Conservation (phyloP, 148 eudicot genomes). For the Rhododendron henanense region DNA sequence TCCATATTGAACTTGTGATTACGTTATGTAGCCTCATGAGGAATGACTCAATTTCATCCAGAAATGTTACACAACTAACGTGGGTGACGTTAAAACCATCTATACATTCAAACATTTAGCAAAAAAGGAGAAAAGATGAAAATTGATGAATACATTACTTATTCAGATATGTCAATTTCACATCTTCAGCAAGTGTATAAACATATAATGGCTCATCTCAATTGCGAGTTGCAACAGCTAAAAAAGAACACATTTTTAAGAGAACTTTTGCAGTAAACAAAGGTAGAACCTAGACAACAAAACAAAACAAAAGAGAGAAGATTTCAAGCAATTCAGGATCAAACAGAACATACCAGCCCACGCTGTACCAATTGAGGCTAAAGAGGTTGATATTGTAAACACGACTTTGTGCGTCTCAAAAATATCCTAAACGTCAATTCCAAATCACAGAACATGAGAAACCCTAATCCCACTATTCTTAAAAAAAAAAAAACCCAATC, state of each 20-base stretch:
- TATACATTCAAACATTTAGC: not conserved
- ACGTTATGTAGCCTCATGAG: not conserved
- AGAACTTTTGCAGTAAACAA: not conserved
- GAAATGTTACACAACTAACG: not conserved
- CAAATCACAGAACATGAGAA: conserved; percentile 4
- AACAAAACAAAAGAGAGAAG: not conserved
- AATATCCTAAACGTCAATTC: conserved; percentile 40
- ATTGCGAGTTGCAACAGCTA: not conserved
- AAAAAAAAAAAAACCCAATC: not conserved
- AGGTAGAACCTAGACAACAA: not conserved
- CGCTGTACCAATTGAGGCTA: conserved; percentile 83
- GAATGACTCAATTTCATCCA: not conserved
- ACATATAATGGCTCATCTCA: not conserved
- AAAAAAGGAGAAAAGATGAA: not conserved
- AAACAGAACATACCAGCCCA: conserved; percentile 56
- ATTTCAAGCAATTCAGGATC: not conserved
- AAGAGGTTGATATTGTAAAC: conserved; percentile 76
- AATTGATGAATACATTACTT: no score
- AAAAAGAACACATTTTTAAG: not conserved
- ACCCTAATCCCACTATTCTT: conserved; percentile 4
- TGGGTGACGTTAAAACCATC: not conserved
- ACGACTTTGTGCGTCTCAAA: conserved; percentile 96
- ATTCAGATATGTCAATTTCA: not conserved
- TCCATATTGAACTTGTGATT: not conserved
- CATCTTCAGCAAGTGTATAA: not conserved